Percentiles rank a stretch among this genome's conserved stretches.
phyloP scores from a whole-genome alignment of 148 eudicot genomes.

The Suaeda aralocaspica region DNA sequence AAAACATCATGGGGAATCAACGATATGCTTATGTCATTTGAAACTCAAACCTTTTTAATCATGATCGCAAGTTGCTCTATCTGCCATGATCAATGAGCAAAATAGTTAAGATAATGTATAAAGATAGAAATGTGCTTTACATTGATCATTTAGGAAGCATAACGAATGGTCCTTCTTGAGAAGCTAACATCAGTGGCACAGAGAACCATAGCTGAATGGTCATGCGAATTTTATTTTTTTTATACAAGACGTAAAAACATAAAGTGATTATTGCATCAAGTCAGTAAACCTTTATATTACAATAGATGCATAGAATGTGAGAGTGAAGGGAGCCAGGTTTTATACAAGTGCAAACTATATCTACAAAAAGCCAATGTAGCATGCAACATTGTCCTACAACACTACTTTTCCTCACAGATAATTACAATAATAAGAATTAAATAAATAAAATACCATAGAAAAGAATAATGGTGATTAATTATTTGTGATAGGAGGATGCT shows the following conservation, averaged over 20 bases:
- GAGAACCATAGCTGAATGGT: not conserved
- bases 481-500: too few relatives aligned
- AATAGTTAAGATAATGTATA: constrained; percentile 17
- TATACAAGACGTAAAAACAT: too few relatives aligned
- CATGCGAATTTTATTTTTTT: too few relatives aligned
- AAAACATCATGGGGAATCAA: not conserved
- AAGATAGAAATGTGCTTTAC: constrained; percentile 6
- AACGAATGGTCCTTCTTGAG: not conserved
- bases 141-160: not conserved
- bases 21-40: not conserved
- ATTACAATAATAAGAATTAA: not conserved
- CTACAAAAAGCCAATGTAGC: not conserved
- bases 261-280: not conserved
- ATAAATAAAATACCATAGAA: too few relatives aligned
- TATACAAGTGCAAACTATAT: not conserved
- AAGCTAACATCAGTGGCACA: not conserved
- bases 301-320: not conserved
- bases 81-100: constrained; percentile 39
- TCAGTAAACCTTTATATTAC: not conserved
- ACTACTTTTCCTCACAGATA: not conserved
- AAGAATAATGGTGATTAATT: not conserved
- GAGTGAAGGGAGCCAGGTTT: not conserved
- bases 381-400: not conserved
- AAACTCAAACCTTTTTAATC: constrained; percentile 63
- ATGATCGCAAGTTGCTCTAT: constrained; percentile 64